Evolutionary conservation across 1,139 yeast genomes (phyloP).

Genomic region (Diutina sp.): DNA sequence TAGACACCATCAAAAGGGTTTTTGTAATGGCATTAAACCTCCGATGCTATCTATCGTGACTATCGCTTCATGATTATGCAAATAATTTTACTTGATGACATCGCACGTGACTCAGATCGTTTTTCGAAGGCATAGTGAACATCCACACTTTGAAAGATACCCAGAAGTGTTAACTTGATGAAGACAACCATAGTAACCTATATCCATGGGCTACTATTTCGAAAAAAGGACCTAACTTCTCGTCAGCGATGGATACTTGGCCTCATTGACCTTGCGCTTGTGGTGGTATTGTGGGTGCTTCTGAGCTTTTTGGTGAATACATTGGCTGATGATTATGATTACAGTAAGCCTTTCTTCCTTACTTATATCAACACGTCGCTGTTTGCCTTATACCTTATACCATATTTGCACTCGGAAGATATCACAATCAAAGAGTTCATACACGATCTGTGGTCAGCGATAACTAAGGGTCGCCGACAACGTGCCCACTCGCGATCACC

Average conservation of each 20-base stretch:
- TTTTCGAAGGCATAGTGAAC: neutral
- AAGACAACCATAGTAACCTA: neutral
- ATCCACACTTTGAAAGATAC: neutral
- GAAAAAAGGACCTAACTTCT: constrained; percentile 10
- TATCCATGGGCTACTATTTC: constrained; percentile 6
- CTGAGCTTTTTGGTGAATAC: constrained; percentile 73
- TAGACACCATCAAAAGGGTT: neutral
- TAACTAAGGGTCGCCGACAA: neutral
- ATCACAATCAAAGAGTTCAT: constrained; percentile 12
- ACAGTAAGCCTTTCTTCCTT: constrained; percentile 85
- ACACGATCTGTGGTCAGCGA: constrained; percentile 2
- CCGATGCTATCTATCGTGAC: no score
- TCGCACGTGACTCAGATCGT: neutral
- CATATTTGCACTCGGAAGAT: constrained; percentile 28
- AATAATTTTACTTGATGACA: neutral
- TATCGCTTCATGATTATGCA: no score
- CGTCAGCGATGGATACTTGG: constrained; percentile 64
- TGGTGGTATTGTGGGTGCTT: constrained; percentile 77
- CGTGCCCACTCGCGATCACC: neutral
- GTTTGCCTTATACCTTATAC: constrained; percentile 64
- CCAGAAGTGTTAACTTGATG: neutral
- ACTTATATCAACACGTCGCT: constrained; percentile 86
- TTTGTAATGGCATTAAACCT: no score
- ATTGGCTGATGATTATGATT: constrained; percentile 52
- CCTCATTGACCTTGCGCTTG: constrained; percentile 54